These are phyloP conservation scores for Scytalidium sp. DNA, from an alignment of 2,329 filamentous ascomycete species.

Conservation along the genomic window DNA sequence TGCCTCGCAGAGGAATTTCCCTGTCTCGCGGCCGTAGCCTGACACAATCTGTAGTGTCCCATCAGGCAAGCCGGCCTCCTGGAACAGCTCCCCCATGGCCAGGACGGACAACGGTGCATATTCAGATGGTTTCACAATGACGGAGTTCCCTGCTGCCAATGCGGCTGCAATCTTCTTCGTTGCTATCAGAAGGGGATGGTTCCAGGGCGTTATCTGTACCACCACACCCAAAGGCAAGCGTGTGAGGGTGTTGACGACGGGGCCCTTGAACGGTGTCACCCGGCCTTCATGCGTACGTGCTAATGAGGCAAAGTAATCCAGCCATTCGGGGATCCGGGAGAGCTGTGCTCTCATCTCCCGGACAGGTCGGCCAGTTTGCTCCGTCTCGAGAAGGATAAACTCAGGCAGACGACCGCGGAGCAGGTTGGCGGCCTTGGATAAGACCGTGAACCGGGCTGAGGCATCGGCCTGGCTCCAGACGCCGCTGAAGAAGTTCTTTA, in stretches of 20 bases:
- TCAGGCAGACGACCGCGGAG: conserved; percentile 49
- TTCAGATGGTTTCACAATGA: conserved; percentile 36
- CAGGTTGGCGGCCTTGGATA: conserved; percentile 56
- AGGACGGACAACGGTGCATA: conserved; percentile 39
- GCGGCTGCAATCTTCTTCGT: conserved; percentile 41
- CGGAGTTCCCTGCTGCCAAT: conserved; percentile 31
- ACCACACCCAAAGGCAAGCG: conserved; percentile 57
- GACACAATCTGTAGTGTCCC: conserved; percentile 44
- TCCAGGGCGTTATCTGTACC: conserved; percentile 55
- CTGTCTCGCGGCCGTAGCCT: conserved; percentile 50
- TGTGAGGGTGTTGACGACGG: conserved; percentile 54
- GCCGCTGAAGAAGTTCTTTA: conserved; percentile 14
- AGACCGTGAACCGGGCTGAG: conserved; percentile 51
- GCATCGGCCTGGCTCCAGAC: conserved; percentile 15
- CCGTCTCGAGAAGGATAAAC: conserved; percentile 62
- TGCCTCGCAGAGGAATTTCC: conserved; percentile 53
- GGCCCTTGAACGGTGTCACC: conserved; percentile 62
- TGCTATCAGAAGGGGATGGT: conserved; percentile 55
- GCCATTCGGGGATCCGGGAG: conserved; percentile 64
- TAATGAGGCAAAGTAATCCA: conserved; percentile 67
- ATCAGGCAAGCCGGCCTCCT: conserved; percentile 38
- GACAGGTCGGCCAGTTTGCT: conserved; percentile 64
- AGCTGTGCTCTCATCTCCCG: conserved; percentile 71
- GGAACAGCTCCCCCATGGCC: conserved; percentile 34
- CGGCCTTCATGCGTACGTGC: conserved; percentile 65